Percentiles rank a stretch among this genome's conserved stretches.
Conservation (phyloP, 2,329 filamentous ascomycete genomes). For the Sarocladium strictum region DNA sequence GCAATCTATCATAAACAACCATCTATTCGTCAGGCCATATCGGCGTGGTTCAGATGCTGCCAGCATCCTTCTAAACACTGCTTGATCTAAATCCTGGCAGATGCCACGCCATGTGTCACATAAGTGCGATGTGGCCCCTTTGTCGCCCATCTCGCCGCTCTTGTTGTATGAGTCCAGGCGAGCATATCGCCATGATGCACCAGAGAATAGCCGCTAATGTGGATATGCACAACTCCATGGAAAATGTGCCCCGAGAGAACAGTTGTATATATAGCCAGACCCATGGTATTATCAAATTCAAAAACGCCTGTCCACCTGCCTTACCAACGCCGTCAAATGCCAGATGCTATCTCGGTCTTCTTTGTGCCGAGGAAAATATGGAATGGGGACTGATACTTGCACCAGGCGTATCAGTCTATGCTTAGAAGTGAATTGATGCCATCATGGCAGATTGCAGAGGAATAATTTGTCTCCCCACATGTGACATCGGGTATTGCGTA, state of each 20-base stretch:
- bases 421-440: neutral
- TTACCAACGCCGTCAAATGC: neutral
- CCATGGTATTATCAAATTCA: slow-evolving; percentile 1
- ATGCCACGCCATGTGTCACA: neutral
- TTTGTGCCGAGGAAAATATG: neutral
- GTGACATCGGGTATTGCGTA: neutral
- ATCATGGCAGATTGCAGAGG: too few species aligned
- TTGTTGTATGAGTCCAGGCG: neutral
- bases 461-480: too few species aligned
- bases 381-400: neutral
- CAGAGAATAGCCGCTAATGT: neutral
- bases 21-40: neutral
- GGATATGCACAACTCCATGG: neutral
- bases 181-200: neutral
- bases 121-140: neutral
- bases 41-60: neutral
- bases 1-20: too few species aligned
- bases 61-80: neutral
- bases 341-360: too few species aligned
- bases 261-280: neutral
- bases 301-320: neutral
- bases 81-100: neutral
- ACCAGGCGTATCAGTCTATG: neutral
- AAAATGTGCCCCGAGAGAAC: neutral
- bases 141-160: neutral